Percentiles rank a stretch among this genome's conserved stretches.
These are phyloP conservation scores for Lentinula lateritia DNA, from an alignment of 768 basidiomycete genomes.

Conservation along the genomic window DNA sequence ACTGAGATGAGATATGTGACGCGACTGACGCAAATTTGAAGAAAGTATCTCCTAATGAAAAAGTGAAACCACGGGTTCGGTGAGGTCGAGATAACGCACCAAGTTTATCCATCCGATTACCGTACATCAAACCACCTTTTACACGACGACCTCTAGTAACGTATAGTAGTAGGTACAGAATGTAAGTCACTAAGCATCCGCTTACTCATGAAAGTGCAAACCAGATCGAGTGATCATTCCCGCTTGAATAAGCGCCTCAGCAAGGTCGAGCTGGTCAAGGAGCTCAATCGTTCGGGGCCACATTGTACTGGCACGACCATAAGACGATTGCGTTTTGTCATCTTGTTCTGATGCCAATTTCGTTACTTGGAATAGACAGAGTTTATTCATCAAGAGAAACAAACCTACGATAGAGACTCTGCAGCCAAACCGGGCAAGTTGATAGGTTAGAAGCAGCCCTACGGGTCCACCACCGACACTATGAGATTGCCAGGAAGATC, in stretches of 20 bases:
- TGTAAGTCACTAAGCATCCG: neutral
- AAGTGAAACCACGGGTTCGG: neutral
- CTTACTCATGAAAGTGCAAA: constrained; percentile 5
- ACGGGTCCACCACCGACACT: constrained; percentile 9
- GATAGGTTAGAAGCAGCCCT: constrained; percentile 5
- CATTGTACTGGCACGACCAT: constrained; percentile 6
- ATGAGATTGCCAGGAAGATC: neutral
- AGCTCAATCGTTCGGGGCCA: constrained; percentile 10
- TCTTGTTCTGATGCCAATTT: constrained; percentile 1
- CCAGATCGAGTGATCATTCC: constrained; percentile 5
- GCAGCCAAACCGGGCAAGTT: constrained; percentile 6
- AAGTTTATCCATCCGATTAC: constrained; percentile 11
- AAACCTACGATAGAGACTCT: constrained; percentile 1
- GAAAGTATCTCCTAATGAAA: constrained; percentile 7
- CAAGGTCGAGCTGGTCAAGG: constrained; percentile 6
- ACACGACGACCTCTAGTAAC: constrained; percentile 5
- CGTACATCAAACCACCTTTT: constrained; percentile 12
- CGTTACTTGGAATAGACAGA: neutral
- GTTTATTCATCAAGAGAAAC: neutral
- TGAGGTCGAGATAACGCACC: neutral
- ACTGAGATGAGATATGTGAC: neutral
- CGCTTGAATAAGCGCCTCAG: constrained; percentile 3
- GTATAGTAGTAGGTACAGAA: neutral
- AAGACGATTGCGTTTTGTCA: constrained; percentile 3
- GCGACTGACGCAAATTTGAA: constrained; percentile 11